Percentiles rank a stretch among this genome's conserved stretches.
These are phyloP conservation scores for Tolypocladium amazonense DNA, from an alignment of 2,329 filamentous ascomycete genomes.

Conservation along the genomic window DNA sequence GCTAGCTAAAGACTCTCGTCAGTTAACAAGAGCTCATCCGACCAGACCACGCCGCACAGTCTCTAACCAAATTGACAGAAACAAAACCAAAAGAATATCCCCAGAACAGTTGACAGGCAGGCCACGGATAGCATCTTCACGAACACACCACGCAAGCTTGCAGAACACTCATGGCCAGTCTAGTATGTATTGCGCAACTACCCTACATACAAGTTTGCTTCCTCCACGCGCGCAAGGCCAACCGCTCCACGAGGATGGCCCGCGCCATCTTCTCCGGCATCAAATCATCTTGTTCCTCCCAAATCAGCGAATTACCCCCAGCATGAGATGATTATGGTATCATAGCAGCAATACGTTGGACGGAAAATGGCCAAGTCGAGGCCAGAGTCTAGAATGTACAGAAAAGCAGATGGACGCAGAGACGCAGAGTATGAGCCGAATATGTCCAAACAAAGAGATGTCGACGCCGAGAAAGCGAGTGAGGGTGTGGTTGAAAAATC, in stretches of 20 bases:
- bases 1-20: no score
- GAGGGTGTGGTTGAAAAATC: not conserved
- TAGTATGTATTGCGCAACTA: not conserved
- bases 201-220: not conserved
- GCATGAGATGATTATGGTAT: conserved; percentile 21
- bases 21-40: not conserved
- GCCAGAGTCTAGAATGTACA: conserved; percentile 24
- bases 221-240: not conserved
- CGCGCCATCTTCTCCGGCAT: not conserved
- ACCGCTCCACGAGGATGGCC: not conserved
- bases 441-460: conserved; percentile 18
- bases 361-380: conserved; percentile 17
- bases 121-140: not conserved
- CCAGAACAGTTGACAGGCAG: no score
- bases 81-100: not conserved
- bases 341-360: conserved; percentile 12
- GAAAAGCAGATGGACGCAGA: conserved; percentile 13
- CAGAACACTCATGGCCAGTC: not conserved
- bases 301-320: conserved; percentile 17
- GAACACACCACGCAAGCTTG: not conserved
- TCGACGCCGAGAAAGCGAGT: conserved; percentile 7
- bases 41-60: not conserved
- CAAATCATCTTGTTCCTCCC: conserved; percentile 4
- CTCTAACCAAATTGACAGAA: not conserved
- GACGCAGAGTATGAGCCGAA: conserved; percentile 17